Conservation (phyloP, 768 basidiomycete genomes). For the Udeniomyces megalosporus region DNA sequence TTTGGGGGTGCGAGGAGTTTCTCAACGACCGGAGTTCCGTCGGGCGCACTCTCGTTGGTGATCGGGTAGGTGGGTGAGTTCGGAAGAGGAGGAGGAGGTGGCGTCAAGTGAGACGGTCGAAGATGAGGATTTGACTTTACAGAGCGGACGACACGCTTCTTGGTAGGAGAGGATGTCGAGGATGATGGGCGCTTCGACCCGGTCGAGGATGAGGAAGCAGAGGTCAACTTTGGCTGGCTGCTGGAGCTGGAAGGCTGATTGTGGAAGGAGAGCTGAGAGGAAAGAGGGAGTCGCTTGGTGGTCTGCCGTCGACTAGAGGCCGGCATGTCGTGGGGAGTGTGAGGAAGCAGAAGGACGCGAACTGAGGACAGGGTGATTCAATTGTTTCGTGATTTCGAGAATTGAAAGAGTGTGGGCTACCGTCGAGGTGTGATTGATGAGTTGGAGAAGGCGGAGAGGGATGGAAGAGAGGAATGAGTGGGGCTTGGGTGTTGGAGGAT, state of each 20-base stretch:
- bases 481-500: too few relatives aligned
- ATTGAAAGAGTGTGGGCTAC: too few relatives aligned
- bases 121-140: constrained; percentile 5
- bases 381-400: too few relatives aligned
- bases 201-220: not conserved
- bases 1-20: not conserved
- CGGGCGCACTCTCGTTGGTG: not conserved
- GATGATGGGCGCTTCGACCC: not conserved
- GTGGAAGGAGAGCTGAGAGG: not conserved
- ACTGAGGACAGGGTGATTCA: too few relatives aligned
- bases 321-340: not conserved
- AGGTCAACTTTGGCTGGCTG: too few relatives aligned
- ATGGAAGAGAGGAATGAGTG: too few relatives aligned
- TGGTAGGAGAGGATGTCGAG: not conserved
- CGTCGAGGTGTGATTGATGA: too few relatives aligned
- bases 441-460: too few relatives aligned
- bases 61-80: not conserved
- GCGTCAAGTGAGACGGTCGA: not conserved
- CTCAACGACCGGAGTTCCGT: not conserved
- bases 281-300: not conserved
- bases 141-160: not conserved
- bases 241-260: too few relatives aligned
- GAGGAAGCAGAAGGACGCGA: too few relatives aligned
- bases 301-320: not conserved
- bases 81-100: not conserved